Evolutionary conservation across 1,284 basidiomycete species (phyloP), one percentile per base, ranked within the genome.

Genomic region (Melampsora larici-populina): DNA sequence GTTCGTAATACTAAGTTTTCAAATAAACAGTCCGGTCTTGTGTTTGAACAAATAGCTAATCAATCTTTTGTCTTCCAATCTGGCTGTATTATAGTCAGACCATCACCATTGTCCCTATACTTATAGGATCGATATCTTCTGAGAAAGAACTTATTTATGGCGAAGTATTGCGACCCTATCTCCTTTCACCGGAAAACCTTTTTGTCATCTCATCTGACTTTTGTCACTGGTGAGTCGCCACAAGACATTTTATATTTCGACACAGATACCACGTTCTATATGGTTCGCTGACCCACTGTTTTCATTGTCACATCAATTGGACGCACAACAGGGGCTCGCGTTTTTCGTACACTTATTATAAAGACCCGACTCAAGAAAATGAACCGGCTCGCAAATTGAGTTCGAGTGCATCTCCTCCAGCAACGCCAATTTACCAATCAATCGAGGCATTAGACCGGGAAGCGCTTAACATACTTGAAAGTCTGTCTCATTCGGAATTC

Each of bases 181-280:
- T 97, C 70, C 86, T 87, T 1, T 86, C 89, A 79, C 87, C 89
- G 0, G 89, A 90, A 78, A 98, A 93, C 0, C 87, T 99, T 79
- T 94, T 91, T 81, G 90, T 99, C 58, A 87, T 97, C 74, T 97
- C 94, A 2, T 93, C 91, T 79, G 97, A 99, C 84, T 99, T 99
- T 83, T 99, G 76, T 64, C 69, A 70, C 58, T 78, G 69, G 69
- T 66, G 8, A 70, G 58, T 64, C n/a, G 8, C 55, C 21, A 24
- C 55, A 24, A 24, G 3, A 24, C 3, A 46, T 46, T 13, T 46
- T 11, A 46, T 17, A 51, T 79, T 13, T 18, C 66, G 21, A 29
- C 29, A 58, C 0, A 58, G 78, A 15, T 36, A 26, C 71, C 68
- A 62, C 21, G n/a, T 29, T 24, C 67, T 58, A 46, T 48, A 60